phyloP scores from a whole-genome alignment of 2,329 filamentous ascomycete species.

The Fusarium sp. region DNA sequence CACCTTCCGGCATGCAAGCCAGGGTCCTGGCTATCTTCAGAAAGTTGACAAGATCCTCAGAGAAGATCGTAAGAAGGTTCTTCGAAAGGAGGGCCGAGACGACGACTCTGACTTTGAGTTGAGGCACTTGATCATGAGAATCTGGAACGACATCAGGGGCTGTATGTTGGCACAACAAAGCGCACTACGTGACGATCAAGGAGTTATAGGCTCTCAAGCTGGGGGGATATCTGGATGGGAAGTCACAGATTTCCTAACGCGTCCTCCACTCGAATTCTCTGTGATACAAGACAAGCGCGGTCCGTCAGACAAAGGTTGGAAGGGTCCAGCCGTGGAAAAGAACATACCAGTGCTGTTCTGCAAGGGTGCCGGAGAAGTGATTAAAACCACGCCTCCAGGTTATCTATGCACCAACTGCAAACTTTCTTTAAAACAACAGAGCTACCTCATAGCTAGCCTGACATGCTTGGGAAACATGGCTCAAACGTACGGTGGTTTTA shows the following conservation, averaged over 20 bases:
- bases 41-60: neutral
- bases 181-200: neutral
- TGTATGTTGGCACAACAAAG: neutral
- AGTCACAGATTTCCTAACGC: neutral
- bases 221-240: neutral
- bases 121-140: neutral
- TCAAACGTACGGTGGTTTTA: no score
- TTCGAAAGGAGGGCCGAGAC: neutral
- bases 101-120: neutral
- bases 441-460: no score
- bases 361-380: no score
- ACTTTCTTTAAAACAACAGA: no score
- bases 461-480: no score
- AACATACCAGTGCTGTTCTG: neutral
- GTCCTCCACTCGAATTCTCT: neutral
- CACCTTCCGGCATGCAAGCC: neutral
- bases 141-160: neutral
- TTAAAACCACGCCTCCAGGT: no score
- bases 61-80: neutral
- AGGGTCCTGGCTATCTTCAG: neutral
- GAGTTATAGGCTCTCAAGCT: neutral
- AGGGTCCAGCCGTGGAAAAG: neutral
- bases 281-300: neutral
- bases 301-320: neutral
- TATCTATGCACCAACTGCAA: no score